Evolutionary conservation across 106 monocot species (phyloP), one percentile per base, ranked within the genome.

Genomic region (Agapanthus africanus): DNA sequence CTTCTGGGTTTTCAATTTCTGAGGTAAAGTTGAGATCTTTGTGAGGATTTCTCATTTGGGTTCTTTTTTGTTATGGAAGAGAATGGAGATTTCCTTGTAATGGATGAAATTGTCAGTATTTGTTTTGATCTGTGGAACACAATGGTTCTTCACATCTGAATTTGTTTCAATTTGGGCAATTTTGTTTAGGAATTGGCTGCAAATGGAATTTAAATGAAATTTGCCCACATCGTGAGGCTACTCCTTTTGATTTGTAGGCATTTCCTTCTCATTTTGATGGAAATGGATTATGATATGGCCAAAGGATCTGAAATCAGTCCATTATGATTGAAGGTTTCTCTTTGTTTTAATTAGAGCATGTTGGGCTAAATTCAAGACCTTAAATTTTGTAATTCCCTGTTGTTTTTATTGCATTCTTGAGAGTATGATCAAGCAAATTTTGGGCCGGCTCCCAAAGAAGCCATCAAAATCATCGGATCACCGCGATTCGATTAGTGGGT

Each of bases 381-480:
- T 38, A 38, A 37, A 19, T 2, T 63, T 63, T 63, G 63, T 22
- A n/a, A 63, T n/a, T 15, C 28, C 21, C 6, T 56, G 14, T 9
- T n/a, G 28, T 23, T 47, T 31, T 47, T 50, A 13, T 44, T 50
- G 47, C 31, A 31, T 50, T 61, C 11, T 61, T 32, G 8, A 33
- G 8, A 61, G 14, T 44, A 76, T 76, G 76, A 76, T 76, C 36
- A 76, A 69, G 28, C 69, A 76, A 54, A 42, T 76, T 60, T 40
- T 74, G 14, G 74, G 74, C 36, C 52, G 67, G 74, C 52, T 74
- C 11, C 74, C 74, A 4, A 70, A 74, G 39, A 74, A 74, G 41
- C 54, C 66, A 11, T 56, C 74, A 46, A 74, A 67, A 56, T 74
- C 74, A 0, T 65, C 73, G 26, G 67, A 67, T 25, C 8, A 40